A percentile compares a stretch with the other conserved stretches of the same genome.
phyloP scores from a whole-genome alignment of 768 basidiomycete genomes.

The Tulasnella sp. region DNA sequence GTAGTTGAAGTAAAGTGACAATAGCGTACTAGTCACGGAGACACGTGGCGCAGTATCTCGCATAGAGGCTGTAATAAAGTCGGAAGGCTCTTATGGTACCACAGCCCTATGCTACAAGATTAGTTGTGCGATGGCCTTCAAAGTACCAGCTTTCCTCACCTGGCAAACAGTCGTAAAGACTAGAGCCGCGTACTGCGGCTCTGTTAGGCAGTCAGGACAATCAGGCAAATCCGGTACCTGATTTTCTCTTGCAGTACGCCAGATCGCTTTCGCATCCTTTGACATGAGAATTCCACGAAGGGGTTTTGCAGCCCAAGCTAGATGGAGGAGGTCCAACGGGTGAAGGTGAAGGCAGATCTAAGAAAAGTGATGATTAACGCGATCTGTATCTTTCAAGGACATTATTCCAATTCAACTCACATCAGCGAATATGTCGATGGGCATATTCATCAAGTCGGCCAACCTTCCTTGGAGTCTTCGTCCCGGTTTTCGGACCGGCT shows the following conservation, averaged over 20 bases:
- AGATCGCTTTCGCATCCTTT: background rate
- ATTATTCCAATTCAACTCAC: background rate
- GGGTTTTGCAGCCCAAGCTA: background rate
- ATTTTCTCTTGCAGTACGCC: background rate
- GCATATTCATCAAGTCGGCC: background rate
- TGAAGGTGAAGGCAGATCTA: slow-evolving; percentile 4
- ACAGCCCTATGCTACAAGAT: too few species aligned
- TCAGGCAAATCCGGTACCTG: background rate
- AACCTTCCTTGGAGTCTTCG: too few species aligned
- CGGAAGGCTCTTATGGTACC: too few species aligned
- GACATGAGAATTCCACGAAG: slow-evolving; percentile 2
- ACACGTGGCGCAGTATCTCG: too few species aligned
- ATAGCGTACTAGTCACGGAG: too few species aligned
- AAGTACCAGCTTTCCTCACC: background rate
- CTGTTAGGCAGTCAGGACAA: background rate
- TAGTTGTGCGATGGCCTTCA: too few species aligned
- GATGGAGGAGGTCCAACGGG: slow-evolving; percentile 5
- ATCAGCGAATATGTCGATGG: background rate
- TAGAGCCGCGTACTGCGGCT: background rate
- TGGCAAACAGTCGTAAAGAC: background rate
- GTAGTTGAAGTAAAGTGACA: too few species aligned
- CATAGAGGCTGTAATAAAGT: too few species aligned
- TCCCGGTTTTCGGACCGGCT: too few species aligned
- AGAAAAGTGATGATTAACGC: background rate
- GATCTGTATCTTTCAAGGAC: too few species aligned